phyloP scores from a whole-genome alignment of 305 asterid species.

The Fraxinus dipetala region DNA sequence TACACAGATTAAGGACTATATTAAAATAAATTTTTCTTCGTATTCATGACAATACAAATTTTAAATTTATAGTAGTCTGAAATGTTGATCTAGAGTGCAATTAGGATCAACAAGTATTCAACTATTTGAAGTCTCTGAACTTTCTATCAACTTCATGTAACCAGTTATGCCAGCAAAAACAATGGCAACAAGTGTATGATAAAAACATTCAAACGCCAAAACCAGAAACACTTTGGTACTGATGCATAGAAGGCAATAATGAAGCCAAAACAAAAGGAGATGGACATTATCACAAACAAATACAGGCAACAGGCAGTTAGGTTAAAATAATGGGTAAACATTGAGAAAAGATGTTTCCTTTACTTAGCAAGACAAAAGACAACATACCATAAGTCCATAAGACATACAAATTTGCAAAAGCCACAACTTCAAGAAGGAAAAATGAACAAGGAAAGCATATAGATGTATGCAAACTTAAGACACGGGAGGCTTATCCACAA shows the following conservation, averaged over 20 bases:
- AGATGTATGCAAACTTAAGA: not conserved
- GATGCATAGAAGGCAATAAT: not conserved
- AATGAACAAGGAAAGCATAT: not conserved
- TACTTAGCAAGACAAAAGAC: not conserved
- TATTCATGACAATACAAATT: not conserved
- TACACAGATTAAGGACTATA: not conserved
- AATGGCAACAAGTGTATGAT: not conserved
- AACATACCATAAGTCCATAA: not conserved
- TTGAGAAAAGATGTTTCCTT: not conserved
- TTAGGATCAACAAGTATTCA: not conserved
- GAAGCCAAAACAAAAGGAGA: not conserved
- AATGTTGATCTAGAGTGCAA: slow-evolving; percentile 3
- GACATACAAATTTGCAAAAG: not conserved
- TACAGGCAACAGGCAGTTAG: not conserved
- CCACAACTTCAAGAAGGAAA: not conserved
- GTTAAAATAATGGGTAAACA: not conserved
- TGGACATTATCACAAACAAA: not conserved
- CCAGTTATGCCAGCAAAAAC: not conserved
- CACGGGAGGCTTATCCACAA: not conserved
- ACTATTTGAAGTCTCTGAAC: not conserved
- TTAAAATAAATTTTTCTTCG: not conserved
- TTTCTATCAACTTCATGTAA: not conserved
- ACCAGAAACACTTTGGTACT: not conserved
- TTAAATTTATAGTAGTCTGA: not conserved
- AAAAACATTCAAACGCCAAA: not conserved